Conservation (phyloP, 2,329 filamentous ascomycete species). For the Fusarium mundagurra region DNA sequence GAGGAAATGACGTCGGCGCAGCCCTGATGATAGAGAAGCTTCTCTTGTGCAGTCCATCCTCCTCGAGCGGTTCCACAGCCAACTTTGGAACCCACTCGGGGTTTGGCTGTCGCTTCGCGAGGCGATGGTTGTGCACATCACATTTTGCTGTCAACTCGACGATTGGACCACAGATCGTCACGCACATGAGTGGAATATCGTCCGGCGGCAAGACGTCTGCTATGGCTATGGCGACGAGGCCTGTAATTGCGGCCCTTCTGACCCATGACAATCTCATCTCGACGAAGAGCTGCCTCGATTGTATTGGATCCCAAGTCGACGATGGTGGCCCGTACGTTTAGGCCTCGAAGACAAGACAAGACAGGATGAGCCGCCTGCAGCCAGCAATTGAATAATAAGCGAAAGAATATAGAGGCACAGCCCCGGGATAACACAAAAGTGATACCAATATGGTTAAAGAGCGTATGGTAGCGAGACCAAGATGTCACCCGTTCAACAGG, state of each 20-base stretch:
- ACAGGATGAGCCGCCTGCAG: conserved; percentile 13
- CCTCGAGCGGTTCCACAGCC: conserved; percentile 28
- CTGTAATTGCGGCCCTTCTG: conserved; percentile 42
- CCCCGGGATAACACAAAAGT: conserved; percentile 24
- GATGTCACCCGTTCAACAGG: conserved; percentile 20
- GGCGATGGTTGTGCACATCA: conserved; percentile 40
- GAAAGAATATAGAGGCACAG: conserved; percentile 21
- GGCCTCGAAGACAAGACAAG: conserved; percentile 13
- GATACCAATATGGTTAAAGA: conserved; percentile 28
- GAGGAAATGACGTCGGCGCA: conserved; percentile 47
- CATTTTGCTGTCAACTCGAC: conserved; percentile 54
- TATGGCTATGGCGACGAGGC: conserved; percentile 42
- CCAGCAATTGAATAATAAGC: conserved; percentile 9
- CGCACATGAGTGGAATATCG: conserved; percentile 52
- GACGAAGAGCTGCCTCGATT: background rate
- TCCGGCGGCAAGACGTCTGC: conserved; percentile 48
- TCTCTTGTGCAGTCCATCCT: conserved; percentile 30
- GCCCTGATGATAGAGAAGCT: conserved; percentile 45
- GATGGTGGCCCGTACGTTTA: conserved; percentile 21
- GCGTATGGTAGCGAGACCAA: conserved; percentile 16
- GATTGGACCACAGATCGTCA: conserved; percentile 55
- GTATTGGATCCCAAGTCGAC: background rate
- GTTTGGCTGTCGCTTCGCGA: conserved; percentile 42
- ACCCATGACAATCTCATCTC: conserved; percentile 44
- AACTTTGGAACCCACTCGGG: conserved; percentile 35